Evolutionary conservation across 1,139 yeast species (phyloP).

Genomic region (Citeromyces hawaiiensis): DNA sequence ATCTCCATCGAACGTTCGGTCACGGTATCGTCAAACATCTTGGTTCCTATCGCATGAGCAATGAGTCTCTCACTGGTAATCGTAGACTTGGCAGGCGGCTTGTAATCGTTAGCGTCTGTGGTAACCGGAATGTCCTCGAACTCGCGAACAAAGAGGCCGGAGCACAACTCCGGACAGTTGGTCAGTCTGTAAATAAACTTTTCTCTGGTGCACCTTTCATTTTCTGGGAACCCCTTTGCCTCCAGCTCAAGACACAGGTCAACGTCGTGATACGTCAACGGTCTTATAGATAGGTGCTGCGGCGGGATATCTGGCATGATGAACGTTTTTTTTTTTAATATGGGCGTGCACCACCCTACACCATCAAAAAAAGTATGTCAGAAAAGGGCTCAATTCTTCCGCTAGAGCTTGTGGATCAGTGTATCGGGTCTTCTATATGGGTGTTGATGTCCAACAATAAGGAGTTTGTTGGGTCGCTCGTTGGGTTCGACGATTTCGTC

Average conservation of each 20-base stretch:
- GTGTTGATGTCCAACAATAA: constrained; percentile 62
- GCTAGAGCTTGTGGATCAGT: constrained; percentile 75
- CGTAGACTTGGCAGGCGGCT: constrained; percentile 35
- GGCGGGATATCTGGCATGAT: constrained; percentile 20
- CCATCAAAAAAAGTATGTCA: constrained; percentile 4
- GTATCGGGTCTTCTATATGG: constrained; percentile 71
- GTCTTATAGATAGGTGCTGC: constrained; percentile 66
- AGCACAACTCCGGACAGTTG: constrained; percentile 80
- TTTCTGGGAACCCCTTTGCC: constrained; percentile 51
- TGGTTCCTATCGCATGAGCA: constrained; percentile 81
- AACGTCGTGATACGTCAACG: constrained; percentile 59
- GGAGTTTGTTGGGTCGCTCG: constrained; percentile 76
- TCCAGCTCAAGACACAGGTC: constrained; percentile 53
- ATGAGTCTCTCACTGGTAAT: constrained; percentile 52
- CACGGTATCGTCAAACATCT: constrained; percentile 38
- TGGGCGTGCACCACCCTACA: background rate
- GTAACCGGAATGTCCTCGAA: constrained; percentile 28
- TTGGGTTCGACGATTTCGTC: constrained; percentile 93
- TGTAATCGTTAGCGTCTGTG: constrained; percentile 19
- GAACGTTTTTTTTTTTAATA: background rate
- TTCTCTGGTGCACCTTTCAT: constrained; percentile 53
- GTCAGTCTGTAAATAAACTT: constrained; percentile 58
- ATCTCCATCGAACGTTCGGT: constrained; percentile 58
- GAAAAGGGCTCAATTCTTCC: constrained; percentile 32
- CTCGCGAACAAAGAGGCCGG: constrained; percentile 74